Percentiles rank a stretch among this genome's conserved stretches.
Conservation (phyloP, 2,329 filamentous ascomycete genomes). For the Podosphaera fusca region DNA sequence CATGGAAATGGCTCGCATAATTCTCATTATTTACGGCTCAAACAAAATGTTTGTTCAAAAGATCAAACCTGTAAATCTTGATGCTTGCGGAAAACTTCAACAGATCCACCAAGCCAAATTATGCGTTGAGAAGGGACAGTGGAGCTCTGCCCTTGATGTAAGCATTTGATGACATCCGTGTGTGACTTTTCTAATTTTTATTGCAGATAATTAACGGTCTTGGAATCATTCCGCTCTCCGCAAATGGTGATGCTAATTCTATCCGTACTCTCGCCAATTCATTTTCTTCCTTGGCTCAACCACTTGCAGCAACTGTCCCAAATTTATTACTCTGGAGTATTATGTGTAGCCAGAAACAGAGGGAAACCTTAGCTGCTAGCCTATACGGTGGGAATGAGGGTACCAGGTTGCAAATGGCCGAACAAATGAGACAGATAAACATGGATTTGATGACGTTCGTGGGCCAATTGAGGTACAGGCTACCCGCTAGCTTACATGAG, state of each 20-base stretch:
- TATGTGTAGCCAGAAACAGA: constrained; percentile 58
- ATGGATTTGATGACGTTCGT: constrained; percentile 87
- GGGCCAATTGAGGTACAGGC: constrained; percentile 72
- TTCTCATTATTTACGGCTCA: constrained; percentile 35
- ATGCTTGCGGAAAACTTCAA: constrained; percentile 34
- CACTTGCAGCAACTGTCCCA: constrained; percentile 73
- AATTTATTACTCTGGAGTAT: constrained; percentile 90
- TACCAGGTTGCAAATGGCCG: constrained; percentile 38
- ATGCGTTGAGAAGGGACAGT: constrained; percentile 32
- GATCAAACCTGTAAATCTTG: constrained; percentile 32
- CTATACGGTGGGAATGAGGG: constrained; percentile 54
- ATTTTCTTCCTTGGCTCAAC: constrained; percentile 55
- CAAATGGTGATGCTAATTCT: constrained; percentile 47
- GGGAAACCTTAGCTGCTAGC: constrained; percentile 43
- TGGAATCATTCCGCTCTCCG: constrained; percentile 58
- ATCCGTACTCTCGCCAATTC: constrained; percentile 63
- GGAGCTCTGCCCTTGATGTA: constrained; percentile 40
- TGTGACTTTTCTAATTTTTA: constrained; percentile 7
- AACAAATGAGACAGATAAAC: constrained; percentile 54
- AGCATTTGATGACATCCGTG: constrained; percentile 17
- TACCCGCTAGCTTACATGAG: constrained; percentile 74
- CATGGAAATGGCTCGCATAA: constrained; percentile 35
- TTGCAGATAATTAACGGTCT: constrained; percentile 46
- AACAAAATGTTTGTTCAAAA: constrained; percentile 36
- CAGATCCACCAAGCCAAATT: constrained; percentile 36